Base-by-base conservation (phyloP, 331 rosid species). In the Erythrophleum ivorense region DNA sequence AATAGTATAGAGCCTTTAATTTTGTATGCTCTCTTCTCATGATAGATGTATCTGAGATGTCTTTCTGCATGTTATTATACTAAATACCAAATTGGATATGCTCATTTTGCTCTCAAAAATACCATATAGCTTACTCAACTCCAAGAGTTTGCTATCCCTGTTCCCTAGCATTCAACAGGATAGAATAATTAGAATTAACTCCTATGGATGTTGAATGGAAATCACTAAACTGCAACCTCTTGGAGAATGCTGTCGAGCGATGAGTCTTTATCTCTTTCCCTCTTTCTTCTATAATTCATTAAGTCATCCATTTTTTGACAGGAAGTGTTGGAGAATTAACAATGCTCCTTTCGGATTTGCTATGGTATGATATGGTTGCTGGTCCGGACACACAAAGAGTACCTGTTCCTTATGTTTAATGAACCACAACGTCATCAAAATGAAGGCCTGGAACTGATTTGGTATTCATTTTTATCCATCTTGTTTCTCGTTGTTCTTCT, bases 311-410 rank as follows among this genome's bases (percentile, higher is more conserved):
- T 58, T n/a, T 33, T 24, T 58, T 69, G 19, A 64, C 97, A 96
- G 98, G 97, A 54, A 83, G 16, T 16, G 95, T 92, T 41, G 99
- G 99, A 73, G 94, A 91, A 78, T 58, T 93, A 86, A 92, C 99
- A 29, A 89, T 93, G 97, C 85, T 82, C 3, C 90, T 95, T 16
- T 89, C 97, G 0, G 86, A 95, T 87, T 88, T 95, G 84, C 80
- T 95, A 67, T 92, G 98, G 97, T 82, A 90, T 14, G 97, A 95
- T 80, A 93, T 95, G 99, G 87, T 85, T 55, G 88, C 91, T 7
- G 99, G 98, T 43, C 87, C 92, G 5, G 90, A 84, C 74, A 83
- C 84, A 31, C 89, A 83, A 67, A 96, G 97, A 85, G 75, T 79
- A 15, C 88, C 81, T 13, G 91, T 91, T 78, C 88, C 94, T 6